Evolutionary conservation across 495 filamentous ascomycete species (phyloP).

Genomic region (Penicillium samsonianum): DNA sequence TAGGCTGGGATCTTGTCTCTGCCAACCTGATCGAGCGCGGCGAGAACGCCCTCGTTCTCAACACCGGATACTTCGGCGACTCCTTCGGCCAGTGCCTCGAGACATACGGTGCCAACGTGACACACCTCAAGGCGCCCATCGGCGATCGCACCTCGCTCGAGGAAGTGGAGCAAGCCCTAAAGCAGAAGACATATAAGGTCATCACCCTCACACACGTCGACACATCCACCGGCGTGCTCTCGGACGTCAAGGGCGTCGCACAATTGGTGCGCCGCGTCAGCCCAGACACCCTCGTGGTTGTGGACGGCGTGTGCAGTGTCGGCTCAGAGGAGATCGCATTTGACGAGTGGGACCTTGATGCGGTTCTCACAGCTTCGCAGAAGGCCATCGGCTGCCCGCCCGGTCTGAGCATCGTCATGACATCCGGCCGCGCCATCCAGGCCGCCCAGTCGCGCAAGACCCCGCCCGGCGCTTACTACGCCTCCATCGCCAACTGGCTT

Average conservation of each 20-base stretch:
- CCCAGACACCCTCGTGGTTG: constrained; percentile 84
- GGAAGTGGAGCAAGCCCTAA: constrained; percentile 83
- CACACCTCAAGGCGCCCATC: constrained; percentile 84
- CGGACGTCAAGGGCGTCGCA: constrained; percentile 80
- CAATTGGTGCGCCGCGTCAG: constrained; percentile 81
- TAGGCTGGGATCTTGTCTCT: constrained; percentile 95
- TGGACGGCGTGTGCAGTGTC: constrained; percentile 96
- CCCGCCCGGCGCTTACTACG: constrained; percentile 84
- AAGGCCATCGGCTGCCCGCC: constrained; percentile 96
- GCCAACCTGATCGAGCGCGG: constrained; percentile 85
- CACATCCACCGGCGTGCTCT: constrained; percentile 92
- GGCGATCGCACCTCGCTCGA: constrained; percentile 85
- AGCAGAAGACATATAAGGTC: constrained; percentile 85
- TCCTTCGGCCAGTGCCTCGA: constrained; percentile 89
- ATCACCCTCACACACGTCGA: constrained; percentile 96
- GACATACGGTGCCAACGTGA: constrained; percentile 86
- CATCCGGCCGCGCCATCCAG: constrained; percentile 85
- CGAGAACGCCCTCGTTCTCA: constrained; percentile 88
- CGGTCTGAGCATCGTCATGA: constrained; percentile 89
- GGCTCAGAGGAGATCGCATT: constrained; percentile 94
- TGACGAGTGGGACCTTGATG: constrained; percentile 91
- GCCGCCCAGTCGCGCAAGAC: constrained; percentile 75
- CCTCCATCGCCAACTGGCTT: constrained; percentile 94
- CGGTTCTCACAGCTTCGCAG: constrained; percentile 89
- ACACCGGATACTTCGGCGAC: constrained; percentile 96